These are phyloP conservation scores for Globisporangium cederbergense DNA, from an alignment of 352 stramenopile genomes.

Conservation along the genomic window DNA sequence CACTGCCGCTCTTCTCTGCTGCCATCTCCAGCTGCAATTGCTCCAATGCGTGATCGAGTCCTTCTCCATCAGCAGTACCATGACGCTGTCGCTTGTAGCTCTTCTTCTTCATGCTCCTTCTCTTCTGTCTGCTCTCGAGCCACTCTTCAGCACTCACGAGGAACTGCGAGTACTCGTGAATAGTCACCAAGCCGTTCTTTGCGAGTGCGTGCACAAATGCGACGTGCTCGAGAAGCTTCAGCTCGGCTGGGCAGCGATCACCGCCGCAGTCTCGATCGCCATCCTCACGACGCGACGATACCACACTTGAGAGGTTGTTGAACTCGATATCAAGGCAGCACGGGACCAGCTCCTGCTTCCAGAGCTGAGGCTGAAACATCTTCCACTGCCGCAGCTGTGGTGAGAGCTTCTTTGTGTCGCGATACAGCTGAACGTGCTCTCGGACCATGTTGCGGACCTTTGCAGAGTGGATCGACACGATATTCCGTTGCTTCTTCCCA, in stretches of 20 bases:
- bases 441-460: conserved; percentile 22
- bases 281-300: neutral
- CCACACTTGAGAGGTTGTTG: neutral
- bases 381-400: conserved; percentile 31
- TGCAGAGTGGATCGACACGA: neutral
- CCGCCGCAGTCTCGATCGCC: too few relatives aligned
- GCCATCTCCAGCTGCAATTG: conserved; percentile 8
- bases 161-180: conserved; percentile 29
- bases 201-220: conserved; percentile 27
- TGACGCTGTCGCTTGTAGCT: conserved; percentile 4
- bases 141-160: conserved; percentile 21
- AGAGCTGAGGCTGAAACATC: conserved; percentile 30
- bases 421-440: conserved; percentile 24
- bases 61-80: neutral
- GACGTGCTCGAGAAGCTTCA: conserved; percentile 15
- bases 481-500: neutral
- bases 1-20: too few relatives aligned
- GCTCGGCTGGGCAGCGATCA: neutral
- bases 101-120: neutral
- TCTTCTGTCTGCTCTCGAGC: conserved; percentile 12
- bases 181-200: conserved; percentile 19
- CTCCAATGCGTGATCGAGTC: neutral
- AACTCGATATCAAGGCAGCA: conserved; percentile 30
- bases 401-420: conserved; percentile 17
- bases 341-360: conserved; percentile 34